Conservation (phyloP, 768 basidiomycete species). For the Rhizopogon sp. region DNA sequence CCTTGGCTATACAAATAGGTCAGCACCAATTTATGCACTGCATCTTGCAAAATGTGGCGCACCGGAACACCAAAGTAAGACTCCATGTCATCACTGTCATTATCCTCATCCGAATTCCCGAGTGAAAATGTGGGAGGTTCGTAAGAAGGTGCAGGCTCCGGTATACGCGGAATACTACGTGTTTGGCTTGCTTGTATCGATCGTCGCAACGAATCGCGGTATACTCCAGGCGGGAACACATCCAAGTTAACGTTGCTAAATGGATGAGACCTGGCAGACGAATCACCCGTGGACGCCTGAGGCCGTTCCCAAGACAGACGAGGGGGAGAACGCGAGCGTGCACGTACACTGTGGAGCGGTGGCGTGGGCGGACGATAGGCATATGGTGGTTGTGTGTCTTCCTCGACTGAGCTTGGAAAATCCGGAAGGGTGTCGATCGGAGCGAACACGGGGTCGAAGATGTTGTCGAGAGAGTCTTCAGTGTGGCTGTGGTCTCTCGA, state of each 20-base stretch:
- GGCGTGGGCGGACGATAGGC: background rate
- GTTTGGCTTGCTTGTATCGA: slow-evolving; percentile 14
- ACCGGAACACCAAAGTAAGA: background rate
- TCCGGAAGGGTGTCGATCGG: background rate
- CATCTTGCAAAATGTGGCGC: background rate
- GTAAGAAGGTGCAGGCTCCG: background rate
- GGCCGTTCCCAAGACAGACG: background rate
- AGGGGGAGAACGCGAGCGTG: background rate
- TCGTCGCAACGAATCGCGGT: slow-evolving; percentile 24
- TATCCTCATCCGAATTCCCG: slow-evolving; percentile 1
- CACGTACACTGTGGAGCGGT: background rate
- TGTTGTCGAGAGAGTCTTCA: background rate
- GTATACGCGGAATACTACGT: background rate
- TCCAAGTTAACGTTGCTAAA: slow-evolving; percentile 26
- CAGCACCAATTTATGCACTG: background rate
- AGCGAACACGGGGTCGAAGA: background rate
- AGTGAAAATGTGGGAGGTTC: background rate
- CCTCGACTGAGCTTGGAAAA: background rate
- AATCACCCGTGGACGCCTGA: background rate
- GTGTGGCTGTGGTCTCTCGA: background rate
- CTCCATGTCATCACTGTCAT: background rate
- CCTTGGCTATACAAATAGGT: background rate
- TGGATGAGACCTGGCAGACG: slow-evolving; percentile 15
- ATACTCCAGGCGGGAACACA: slow-evolving; percentile 26
- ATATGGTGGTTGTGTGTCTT: background rate